Evolutionary conservation across 2,329 filamentous ascomycete genomes (phyloP).

Genomic region (Aspergillus transmontanensis): DNA sequence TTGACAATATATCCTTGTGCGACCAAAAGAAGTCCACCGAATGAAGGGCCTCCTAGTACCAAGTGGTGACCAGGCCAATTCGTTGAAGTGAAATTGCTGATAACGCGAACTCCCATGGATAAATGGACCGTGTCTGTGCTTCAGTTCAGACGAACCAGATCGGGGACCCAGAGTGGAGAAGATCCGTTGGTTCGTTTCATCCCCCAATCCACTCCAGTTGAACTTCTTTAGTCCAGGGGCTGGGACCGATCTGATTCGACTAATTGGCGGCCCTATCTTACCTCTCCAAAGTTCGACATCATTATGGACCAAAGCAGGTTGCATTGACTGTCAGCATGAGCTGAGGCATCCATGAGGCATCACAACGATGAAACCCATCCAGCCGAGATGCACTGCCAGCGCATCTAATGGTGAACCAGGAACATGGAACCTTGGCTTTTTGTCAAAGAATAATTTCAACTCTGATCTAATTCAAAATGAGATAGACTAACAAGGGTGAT

Average conservation of each 20-base stretch:
- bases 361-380: background rate
- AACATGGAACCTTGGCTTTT: background rate
- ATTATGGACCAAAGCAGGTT: background rate
- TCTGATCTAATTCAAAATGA: background rate
- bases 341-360: background rate
- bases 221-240: slow-evolving; percentile 1
- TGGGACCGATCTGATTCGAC: background rate
- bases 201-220: background rate
- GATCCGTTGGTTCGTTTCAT: slow-evolving; percentile 10
- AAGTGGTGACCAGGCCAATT: background rate
- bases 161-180: slow-evolving; percentile 10
- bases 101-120: background rate
- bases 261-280: background rate
- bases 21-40: background rate
- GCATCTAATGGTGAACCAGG: background rate
- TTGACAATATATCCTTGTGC: background rate
- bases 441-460: background rate
- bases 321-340: background rate
- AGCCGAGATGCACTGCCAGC: background rate
- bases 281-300: background rate
- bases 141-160: slow-evolving; percentile 14
- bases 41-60: background rate
- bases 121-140: slow-evolving; percentile 4
- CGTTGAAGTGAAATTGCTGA: background rate
- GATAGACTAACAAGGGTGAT: background rate